These are phyloP conservation scores for Leishmania arabica DNA, from an alignment of 208 protist genomes.

Conservation along the genomic window DNA sequence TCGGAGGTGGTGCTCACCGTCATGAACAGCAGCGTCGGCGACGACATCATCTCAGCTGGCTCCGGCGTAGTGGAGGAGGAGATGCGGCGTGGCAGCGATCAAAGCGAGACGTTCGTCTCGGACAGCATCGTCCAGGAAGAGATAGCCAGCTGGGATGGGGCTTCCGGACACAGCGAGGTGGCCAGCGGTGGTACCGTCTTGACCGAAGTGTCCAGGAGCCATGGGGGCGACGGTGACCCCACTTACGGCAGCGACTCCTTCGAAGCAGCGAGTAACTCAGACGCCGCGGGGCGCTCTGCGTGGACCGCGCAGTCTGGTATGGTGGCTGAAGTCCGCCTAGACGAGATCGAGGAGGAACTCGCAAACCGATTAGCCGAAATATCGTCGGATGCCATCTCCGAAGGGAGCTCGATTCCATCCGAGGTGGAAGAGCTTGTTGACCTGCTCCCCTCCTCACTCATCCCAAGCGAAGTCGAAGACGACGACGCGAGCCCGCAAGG, in stretches of 20 bases:
- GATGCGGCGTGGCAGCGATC: constrained; percentile 32
- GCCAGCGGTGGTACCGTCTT: constrained; percentile 5
- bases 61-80: constrained; percentile 35
- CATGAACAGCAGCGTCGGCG: background rate
- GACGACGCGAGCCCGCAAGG: background rate
- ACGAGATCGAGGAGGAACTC: constrained; percentile 35
- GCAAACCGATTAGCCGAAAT: constrained; percentile 19
- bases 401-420: constrained; percentile 14
- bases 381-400: constrained; percentile 20
- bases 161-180: background rate
- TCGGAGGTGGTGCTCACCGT: background rate
- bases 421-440: constrained; percentile 32
- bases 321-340: constrained; percentile 8
- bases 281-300: background rate
- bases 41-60: constrained; percentile 19
- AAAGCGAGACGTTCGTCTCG: constrained; percentile 11
- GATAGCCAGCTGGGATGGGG: constrained; percentile 5
- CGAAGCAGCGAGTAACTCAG: background rate
- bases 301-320: background rate
- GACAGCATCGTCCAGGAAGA: constrained; percentile 41
- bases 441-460: constrained; percentile 28
- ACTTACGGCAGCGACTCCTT: constrained; percentile 8
- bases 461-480: constrained; percentile 22
- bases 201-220: background rate
- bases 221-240: background rate